Evolutionary conservation across 2,329 filamentous ascomycete genomes (phyloP).

Genomic region (Fusarium fracticaudum): DNA sequence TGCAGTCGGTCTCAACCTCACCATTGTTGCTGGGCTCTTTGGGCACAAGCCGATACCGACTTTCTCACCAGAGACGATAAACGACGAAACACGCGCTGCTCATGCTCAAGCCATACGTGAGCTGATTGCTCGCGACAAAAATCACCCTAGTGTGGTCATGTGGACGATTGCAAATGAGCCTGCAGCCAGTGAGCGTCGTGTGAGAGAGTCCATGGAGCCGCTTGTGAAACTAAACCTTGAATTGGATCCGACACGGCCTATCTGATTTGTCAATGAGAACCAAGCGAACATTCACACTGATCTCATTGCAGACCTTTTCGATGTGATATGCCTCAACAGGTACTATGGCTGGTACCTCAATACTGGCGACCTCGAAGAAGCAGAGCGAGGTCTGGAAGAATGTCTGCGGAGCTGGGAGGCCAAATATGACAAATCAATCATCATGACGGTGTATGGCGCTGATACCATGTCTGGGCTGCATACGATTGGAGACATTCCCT

Average conservation of each 20-base stretch:
- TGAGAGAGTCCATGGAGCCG: not conserved
- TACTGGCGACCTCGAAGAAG: not conserved
- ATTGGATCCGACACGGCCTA: not conserved
- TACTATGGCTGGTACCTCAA: not conserved
- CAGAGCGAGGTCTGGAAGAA: not conserved
- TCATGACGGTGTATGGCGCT: not conserved
- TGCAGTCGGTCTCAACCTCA: not conserved
- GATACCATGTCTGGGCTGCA: not conserved
- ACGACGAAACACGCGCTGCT: not conserved
- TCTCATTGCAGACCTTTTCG: not conserved
- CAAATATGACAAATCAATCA: not conserved
- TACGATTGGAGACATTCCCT: conserved; percentile 21
- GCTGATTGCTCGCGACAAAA: not conserved
- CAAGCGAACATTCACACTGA: not conserved
- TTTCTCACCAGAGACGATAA: not conserved
- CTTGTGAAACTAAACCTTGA: not conserved
- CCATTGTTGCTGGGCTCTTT: not conserved
- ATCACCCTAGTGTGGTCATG: not conserved
- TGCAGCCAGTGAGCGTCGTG: not conserved
- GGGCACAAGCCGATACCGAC: not conserved
- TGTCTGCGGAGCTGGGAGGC: not conserved
- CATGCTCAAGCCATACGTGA: not conserved
- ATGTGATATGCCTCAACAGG: not conserved
- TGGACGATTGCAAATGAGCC: not conserved
- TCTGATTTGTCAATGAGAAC: not conserved